Conservation (phyloP, 257 asterid species). For the Ajuga chamaepitys region DNA sequence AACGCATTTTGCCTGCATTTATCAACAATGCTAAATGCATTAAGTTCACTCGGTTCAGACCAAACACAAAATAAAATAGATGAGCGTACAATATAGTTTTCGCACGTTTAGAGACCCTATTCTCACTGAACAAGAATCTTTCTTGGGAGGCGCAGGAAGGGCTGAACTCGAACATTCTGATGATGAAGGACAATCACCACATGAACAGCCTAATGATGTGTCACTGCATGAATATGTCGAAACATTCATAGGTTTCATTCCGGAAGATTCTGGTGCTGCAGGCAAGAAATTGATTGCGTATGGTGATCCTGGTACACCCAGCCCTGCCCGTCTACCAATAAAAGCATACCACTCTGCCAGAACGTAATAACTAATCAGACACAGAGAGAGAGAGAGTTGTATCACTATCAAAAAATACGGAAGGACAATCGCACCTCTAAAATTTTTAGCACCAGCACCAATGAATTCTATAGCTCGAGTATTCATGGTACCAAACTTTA, state of each 20-base stretch:
- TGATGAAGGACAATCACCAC: slow-evolving; percentile 96
- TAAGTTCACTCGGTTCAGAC: background rate
- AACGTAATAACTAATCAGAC: slow-evolving; percentile 21
- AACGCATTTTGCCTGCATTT: slow-evolving; percentile 84
- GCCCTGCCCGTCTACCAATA: slow-evolving; percentile 66
- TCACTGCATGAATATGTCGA: slow-evolving; percentile 86
- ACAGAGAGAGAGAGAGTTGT: background rate
- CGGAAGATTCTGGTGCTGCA: slow-evolving; percentile 57
- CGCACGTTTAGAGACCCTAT: slow-evolving; percentile 82
- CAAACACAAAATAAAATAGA: too few species aligned
- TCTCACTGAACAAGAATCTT: slow-evolving; percentile 74
- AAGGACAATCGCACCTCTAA: slow-evolving; percentile 43
- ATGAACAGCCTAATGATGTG: slow-evolving; percentile 91
- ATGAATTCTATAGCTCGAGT: slow-evolving; percentile 92
- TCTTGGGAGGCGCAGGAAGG: slow-evolving; percentile 50
- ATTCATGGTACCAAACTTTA: slow-evolving; percentile 93
- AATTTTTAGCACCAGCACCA: slow-evolving; percentile 92
- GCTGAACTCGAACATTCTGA: slow-evolving; percentile 63
- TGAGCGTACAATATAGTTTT: slow-evolving; percentile 10
- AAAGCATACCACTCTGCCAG: slow-evolving; percentile 88
- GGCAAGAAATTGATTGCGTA: slow-evolving; percentile 73
- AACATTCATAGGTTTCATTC: slow-evolving; percentile 85
- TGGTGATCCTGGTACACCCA: slow-evolving; percentile 86
- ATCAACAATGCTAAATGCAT: slow-evolving; percentile 11
- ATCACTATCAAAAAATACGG: background rate